Percentiles rank a stretch among this genome's conserved stretches.
Conservation (phyloP, 106 monocot genomes). For the Iris macrosiphon region DNA sequence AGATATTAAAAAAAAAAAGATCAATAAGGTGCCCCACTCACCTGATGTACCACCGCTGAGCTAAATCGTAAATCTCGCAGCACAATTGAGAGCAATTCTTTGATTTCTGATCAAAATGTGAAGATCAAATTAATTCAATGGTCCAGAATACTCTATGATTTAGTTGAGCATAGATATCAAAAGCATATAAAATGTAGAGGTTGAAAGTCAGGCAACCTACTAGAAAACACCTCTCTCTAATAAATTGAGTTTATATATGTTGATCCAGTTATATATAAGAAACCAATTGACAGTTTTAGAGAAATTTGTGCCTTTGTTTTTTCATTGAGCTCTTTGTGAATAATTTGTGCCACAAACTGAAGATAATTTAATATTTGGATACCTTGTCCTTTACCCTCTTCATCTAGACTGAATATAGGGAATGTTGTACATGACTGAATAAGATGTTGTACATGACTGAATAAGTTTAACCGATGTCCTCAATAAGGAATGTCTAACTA, state of each 20-base stretch:
- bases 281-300: neutral
- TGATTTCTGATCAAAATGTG: slow-evolving; percentile 57
- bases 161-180: too few species aligned
- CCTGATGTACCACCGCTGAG: slow-evolving; percentile 94
- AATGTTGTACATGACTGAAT: too few species aligned
- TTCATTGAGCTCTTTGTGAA: neutral
- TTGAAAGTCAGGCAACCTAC: too few species aligned
- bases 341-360: neutral
- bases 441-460: too few species aligned
- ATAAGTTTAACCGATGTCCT: neutral
- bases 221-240: neutral
- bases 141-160: too few species aligned
- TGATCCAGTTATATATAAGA: neutral
- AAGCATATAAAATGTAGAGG: too few species aligned
- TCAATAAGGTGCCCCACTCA: slow-evolving; percentile 14
- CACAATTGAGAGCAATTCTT: slow-evolving; percentile 87
- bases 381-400: neutral
- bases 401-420: neutral
- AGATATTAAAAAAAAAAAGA: too few species aligned
- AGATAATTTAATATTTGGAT: too few species aligned
- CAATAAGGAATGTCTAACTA: neutral
- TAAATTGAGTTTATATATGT: neutral
- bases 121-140: neutral
- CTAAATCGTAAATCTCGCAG: slow-evolving; percentile 73
- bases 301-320: neutral